Conservation (phyloP, 2,329 filamentous ascomycete genomes). For the Talaromyces marneffei region DNA sequence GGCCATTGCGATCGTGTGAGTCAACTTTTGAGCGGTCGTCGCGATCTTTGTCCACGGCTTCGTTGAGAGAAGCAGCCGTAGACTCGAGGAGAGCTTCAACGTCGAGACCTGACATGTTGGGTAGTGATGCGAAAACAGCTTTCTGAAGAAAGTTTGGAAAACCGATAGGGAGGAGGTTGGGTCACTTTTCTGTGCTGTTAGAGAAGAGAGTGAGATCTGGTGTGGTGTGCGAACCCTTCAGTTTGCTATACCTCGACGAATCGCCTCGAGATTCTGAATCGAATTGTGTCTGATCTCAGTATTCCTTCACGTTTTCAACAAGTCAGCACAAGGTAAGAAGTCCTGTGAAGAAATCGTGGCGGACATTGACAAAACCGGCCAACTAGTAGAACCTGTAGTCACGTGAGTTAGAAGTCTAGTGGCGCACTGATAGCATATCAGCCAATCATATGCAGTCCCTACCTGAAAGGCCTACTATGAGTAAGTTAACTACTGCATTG, state of each 20-base stretch:
- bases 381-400: constrained; percentile 2
- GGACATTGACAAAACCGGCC: not conserved
- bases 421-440: not conserved
- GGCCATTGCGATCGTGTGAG: constrained; percentile 50
- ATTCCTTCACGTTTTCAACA: not conserved
- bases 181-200: constrained; percentile 32
- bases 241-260: not conserved
- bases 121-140: constrained; percentile 13
- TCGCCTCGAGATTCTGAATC: not conserved
- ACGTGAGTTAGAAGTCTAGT: not conserved
- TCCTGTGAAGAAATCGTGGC: not conserved
- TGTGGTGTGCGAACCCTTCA: constrained; percentile 25
- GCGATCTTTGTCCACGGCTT: constrained; percentile 42
- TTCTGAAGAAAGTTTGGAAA: not conserved
- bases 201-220: constrained; percentile 20
- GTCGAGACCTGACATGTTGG: constrained; percentile 63
- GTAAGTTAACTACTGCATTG: too few species aligned
- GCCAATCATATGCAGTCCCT: not conserved
- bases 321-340: not conserved
- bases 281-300: not conserved
- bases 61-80: constrained; percentile 56
- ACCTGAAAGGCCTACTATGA: not conserved
- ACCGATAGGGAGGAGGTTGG: constrained; percentile 19
- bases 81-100: constrained; percentile 89
- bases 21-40: constrained; percentile 55